Evolutionary conservation across 2,329 filamentous ascomycete species (phyloP), one percentile per base, ranked within the genome.

Genomic region (Apiospora kogelbergensis): DNA sequence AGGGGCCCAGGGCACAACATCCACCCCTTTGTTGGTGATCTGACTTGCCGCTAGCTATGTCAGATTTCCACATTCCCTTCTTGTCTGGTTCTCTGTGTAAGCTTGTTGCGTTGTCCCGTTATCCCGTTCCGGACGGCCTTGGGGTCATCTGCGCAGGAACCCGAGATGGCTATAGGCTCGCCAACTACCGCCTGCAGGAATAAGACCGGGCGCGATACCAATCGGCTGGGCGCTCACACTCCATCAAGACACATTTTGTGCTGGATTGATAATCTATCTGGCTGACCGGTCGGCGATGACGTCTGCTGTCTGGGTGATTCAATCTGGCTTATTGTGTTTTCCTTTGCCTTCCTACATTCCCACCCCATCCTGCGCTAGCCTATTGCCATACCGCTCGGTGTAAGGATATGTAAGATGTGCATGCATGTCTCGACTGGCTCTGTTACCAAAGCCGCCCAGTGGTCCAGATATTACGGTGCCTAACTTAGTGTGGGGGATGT

Each of bases 61-160:
- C 63, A 24, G 63, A 65, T 30, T 65, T 24, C 63, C 63, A 45
- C 41, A 60, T 11, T 60, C 40, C 24, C 26, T 42, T 15, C 63
- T 33, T 65, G 63, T 65, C 24, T 45, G 41, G 41, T 7, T 60
- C 53, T 60, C 22, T 53, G 46, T 53, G 40, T 33, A 33, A 7
- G 44, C 42, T 45, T 46, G 48, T 7, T 57, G 48, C 26, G 24
- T 45, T 45, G 40, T 45, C 63, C 63, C 24, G 30, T 3, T 41
- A 30, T 65, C 63, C 63, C 44, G 10, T 45, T 45, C 17, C 15
- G 33, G 63, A 45, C 24, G 7, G 42, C 22, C 15, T 22, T 44
- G 45, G 75, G 75, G 76, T 78, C 77, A 78, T 76, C 77, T 75
- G 77, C 76, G 77, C 77, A 79, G 76, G 77, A 78, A 79, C 76